Percentiles rank a stretch among this genome's conserved stretches.
Conservation (phyloP, 768 basidiomycete genomes). For the Trametes gibbosa region DNA sequence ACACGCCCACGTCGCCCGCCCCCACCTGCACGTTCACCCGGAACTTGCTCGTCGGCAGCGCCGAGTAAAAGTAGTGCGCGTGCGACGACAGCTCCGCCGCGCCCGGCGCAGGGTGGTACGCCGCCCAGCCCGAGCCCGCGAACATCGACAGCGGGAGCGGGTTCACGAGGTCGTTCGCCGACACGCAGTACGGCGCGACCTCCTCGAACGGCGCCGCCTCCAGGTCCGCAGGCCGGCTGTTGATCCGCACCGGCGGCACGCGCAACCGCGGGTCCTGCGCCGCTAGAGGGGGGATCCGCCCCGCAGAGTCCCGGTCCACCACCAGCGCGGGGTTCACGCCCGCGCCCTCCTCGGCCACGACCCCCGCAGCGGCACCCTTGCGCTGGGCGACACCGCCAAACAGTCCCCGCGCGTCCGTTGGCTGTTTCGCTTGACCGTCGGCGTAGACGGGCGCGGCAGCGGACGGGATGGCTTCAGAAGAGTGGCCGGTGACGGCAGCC, state of each 20-base stretch:
- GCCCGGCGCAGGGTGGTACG: conserved; percentile 62
- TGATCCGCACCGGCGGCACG: conserved; percentile 75
- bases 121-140: conserved; percentile 89
- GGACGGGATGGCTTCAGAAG: conserved; percentile 56
- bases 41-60: conserved; percentile 75
- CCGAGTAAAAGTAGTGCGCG: conserved; percentile 92
- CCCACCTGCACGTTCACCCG: conserved; percentile 81
- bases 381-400: conserved; percentile 86
- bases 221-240: conserved; percentile 50
- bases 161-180: conserved; percentile 97
- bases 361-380: conserved; percentile 56
- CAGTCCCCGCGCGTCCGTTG: conserved; percentile 53
- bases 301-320: conserved; percentile 18
- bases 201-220: conserved; percentile 65
- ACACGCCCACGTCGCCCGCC: conserved; percentile 91
- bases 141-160: conserved; percentile 93
- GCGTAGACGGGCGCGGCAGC: conserved; percentile 31
- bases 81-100: conserved; percentile 44
- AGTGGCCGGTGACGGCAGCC: conserved; percentile 65
- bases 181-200: conserved; percentile 87
- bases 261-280: conserved; percentile 35
- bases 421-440: conserved; percentile 38
- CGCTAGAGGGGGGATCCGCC: conserved; percentile 5
- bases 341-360: conserved; percentile 30
- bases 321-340: conserved; percentile 15